These are phyloP conservation scores for Trichoderma atroviride DNA, from an alignment of 2,329 filamentous ascomycete genomes.

Conservation along the genomic window DNA sequence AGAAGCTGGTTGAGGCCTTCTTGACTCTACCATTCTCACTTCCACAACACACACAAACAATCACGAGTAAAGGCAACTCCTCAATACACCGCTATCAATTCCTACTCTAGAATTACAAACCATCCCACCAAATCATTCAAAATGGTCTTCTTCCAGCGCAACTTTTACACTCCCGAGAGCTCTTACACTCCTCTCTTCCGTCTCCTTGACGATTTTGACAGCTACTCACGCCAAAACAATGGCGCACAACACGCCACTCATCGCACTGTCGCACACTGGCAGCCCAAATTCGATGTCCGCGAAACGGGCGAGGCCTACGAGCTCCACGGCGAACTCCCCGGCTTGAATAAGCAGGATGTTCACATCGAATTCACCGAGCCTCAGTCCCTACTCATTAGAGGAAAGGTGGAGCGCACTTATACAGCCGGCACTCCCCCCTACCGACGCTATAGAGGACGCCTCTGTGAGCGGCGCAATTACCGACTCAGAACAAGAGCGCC, in stretches of 20 bases:
- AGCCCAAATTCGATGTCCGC: conserved; percentile 72
- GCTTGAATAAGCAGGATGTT: conserved; percentile 70
- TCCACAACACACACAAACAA: conserved; percentile 13
- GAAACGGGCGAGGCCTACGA: conserved; percentile 68
- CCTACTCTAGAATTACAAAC: not conserved
- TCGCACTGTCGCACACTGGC: conserved; percentile 52
- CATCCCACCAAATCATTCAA: conserved; percentile 36
- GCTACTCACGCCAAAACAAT: conserved; percentile 45
- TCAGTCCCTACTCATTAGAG: conserved; percentile 68
- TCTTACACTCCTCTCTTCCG: conserved; percentile 60
- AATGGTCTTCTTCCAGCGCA: conserved; percentile 58
- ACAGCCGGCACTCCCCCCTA: conserved; percentile 48
- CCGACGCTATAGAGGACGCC: conserved; percentile 49
- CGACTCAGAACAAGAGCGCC: conserved; percentile 37
- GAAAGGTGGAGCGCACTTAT: conserved; percentile 64
- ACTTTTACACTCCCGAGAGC: conserved; percentile 49
- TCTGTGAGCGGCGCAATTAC: conserved; percentile 40
- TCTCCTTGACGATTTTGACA: conserved; percentile 60
- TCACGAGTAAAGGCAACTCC: not conserved
- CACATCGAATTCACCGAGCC: conserved; percentile 74
- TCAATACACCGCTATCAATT: not conserved
- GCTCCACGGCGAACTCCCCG: conserved; percentile 75
- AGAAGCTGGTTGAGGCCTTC: not conserved
- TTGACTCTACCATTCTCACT: not conserved
- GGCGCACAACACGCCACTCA: conserved; percentile 28